These are phyloP conservation scores for Fusarium torreyae DNA, from an alignment of 2,329 filamentous ascomycete species.

Conservation along the genomic window DNA sequence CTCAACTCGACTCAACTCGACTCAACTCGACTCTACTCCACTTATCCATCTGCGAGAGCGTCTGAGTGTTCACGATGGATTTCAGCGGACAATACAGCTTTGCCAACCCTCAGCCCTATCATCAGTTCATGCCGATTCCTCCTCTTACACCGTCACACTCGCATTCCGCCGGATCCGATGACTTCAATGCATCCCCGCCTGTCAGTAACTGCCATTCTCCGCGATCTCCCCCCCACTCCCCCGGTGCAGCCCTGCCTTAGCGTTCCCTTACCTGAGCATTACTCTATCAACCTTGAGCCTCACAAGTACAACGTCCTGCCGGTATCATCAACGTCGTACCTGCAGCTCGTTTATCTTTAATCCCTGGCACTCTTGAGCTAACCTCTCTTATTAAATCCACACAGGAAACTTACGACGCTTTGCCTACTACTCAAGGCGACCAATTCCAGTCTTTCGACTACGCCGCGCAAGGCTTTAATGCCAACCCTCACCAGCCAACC, in stretches of 20 bases:
- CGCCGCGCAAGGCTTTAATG: conserved; percentile 56
- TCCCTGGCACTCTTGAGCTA: conserved; percentile 29
- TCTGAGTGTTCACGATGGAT: conserved; percentile 61
- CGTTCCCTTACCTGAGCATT: conserved; percentile 55
- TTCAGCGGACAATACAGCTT: conserved; percentile 66
- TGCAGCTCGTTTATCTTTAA: conserved; percentile 34
- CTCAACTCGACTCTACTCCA: conserved; percentile 24
- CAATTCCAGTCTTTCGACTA: conserved; percentile 65
- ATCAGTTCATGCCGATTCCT: conserved; percentile 68
- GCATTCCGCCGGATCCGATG: conserved; percentile 68
- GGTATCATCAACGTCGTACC: conserved; percentile 27
- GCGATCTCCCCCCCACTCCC: conserved; percentile 47
- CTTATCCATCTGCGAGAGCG: conserved; percentile 7
- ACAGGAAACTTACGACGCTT: conserved; percentile 66
- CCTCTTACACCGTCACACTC: conserved; percentile 70
- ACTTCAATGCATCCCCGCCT: conserved; percentile 69
- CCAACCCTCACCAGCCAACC: conserved; percentile 52
- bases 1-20: conserved; percentile 27
- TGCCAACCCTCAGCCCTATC: conserved; percentile 65
- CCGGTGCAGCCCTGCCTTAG: conserved; percentile 50
- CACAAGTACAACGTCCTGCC: conserved; percentile 20
- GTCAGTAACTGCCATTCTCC: conserved; percentile 60
- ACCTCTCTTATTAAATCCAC: conserved; percentile 19
- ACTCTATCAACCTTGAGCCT: conserved; percentile 49
- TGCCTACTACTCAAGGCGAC: conserved; percentile 60